A percentile compares a stretch with the other conserved stretches of the same genome.
Conservation (phyloP, 345 rosid species). For the Populus tremula region DNA sequence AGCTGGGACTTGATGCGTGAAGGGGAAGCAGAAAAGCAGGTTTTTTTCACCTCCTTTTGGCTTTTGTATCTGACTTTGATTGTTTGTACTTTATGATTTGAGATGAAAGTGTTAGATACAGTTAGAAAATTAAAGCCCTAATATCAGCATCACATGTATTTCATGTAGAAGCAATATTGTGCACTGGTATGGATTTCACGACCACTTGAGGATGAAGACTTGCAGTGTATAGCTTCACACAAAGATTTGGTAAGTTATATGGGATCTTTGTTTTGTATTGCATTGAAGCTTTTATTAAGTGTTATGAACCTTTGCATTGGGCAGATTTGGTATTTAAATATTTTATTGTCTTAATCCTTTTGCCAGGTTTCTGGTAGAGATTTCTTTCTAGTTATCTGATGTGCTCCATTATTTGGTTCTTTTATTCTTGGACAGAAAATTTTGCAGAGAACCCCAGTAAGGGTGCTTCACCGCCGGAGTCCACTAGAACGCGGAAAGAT, state of each 20-base stretch:
- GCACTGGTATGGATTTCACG: conserved; percentile 94
- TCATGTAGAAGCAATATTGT: conserved; percentile 83
- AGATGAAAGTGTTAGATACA: background rate
- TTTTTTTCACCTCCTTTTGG: conserved; percentile 6
- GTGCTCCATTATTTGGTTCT: background rate
- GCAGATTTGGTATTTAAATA: no score
- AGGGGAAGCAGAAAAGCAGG: conserved; percentile 99
- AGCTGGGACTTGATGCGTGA: conserved; percentile 92
- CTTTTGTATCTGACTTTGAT: conserved; percentile 2
- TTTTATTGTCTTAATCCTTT: background rate
- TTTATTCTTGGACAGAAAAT: conserved; percentile 47
- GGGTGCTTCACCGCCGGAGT: conserved; percentile 98
- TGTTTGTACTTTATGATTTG: background rate
- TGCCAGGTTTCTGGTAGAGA: background rate
- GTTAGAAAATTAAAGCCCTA: background rate
- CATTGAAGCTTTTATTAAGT: no score
- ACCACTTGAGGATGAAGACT: conserved; percentile 68
- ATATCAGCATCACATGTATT: background rate
- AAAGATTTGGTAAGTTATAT: conserved; percentile 59
- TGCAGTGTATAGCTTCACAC: conserved; percentile 46
- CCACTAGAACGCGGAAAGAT: conserved; percentile 79
- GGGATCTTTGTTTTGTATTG: background rate
- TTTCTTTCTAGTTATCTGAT: background rate
- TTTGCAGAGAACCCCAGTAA: conserved; percentile 80
- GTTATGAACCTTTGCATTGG: no score